phyloP scores from a whole-genome alignment of 106 monocot genomes.

The Cymbidium sinense region DNA sequence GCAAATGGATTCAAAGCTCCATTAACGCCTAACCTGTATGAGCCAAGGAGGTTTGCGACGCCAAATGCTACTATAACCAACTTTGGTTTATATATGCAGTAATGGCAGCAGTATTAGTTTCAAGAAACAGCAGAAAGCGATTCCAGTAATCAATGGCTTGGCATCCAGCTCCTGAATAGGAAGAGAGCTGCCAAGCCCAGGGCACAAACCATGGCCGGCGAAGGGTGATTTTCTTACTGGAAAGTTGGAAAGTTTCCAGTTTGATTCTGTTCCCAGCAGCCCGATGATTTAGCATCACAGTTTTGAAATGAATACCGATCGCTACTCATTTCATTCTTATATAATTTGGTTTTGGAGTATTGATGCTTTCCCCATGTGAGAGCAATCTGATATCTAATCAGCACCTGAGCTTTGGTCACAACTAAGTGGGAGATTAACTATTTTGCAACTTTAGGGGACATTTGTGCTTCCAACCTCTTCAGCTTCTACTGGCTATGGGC shows the following conservation, averaged over 20 bases:
- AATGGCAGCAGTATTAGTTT: background rate
- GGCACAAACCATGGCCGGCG: background rate
- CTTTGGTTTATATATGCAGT: background rate
- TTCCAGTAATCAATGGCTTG: background rate
- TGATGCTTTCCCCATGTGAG: background rate
- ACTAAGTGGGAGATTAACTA: background rate
- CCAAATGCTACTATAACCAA: background rate
- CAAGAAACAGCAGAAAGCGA: background rate
- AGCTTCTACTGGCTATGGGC: background rate
- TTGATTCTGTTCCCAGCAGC: conserved; percentile 28
- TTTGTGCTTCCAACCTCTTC: background rate
- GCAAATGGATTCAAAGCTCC: background rate
- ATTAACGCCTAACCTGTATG: background rate
- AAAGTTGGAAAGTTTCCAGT: background rate
- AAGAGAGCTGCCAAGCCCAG: background rate
- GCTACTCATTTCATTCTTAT: background rate
- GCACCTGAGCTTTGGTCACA: background rate
- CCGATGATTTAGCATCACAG: conserved; percentile 53
- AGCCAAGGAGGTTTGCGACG: background rate
- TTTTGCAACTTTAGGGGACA: background rate
- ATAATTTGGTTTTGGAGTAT: background rate
- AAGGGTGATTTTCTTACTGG: background rate
- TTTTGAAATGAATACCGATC: conserved; percentile 14
- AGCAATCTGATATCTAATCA: background rate
- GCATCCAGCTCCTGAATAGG: background rate